Evolutionary conservation across 352 stramenopile species (phyloP).

Genomic region (Blastocystis sp.): DNA sequence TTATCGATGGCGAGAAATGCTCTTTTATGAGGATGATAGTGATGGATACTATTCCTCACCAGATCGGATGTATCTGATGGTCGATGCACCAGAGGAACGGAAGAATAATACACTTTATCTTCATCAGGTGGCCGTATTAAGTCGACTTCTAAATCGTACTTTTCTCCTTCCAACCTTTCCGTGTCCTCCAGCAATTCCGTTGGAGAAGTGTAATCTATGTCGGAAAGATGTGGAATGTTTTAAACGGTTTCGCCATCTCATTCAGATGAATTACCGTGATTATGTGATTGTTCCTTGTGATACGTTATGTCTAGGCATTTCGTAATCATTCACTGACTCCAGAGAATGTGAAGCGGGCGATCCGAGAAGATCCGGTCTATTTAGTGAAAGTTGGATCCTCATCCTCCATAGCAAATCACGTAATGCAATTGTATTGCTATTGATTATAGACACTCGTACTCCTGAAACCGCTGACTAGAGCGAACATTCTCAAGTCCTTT

Average conservation of each 20-base stretch:
- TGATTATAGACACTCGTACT: too few species aligned
- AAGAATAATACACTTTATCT: not conserved
- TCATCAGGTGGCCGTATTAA: constrained; percentile 34
- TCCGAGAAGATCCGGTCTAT: not conserved
- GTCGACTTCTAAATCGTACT: constrained; percentile 39
- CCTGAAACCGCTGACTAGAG: too few species aligned
- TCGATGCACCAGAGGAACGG: not conserved
- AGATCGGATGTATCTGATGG: constrained; percentile 20
- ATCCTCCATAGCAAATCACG: not conserved
- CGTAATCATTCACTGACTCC: not conserved
- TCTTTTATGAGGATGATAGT: constrained; percentile 19
- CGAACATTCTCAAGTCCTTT: too few species aligned
- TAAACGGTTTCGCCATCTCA: constrained; percentile 21
- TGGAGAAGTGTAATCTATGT: constrained; percentile 54
- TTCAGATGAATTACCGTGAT: not conserved
- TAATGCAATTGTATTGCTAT: too few species aligned
- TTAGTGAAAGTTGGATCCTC: not conserved
- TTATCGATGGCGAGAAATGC: constrained; percentile 42
- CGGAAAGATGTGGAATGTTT: constrained; percentile 39
- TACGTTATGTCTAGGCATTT: not conserved
- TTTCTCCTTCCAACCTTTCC: constrained; percentile 46
- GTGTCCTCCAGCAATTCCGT: constrained; percentile 4
- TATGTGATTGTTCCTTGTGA: not conserved
- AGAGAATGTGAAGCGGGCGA: not conserved
- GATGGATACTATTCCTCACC: constrained; percentile 58